Evolutionary conservation across 2,329 filamentous ascomycete genomes (phyloP).

Genomic region (Penicillium rolfsii): DNA sequence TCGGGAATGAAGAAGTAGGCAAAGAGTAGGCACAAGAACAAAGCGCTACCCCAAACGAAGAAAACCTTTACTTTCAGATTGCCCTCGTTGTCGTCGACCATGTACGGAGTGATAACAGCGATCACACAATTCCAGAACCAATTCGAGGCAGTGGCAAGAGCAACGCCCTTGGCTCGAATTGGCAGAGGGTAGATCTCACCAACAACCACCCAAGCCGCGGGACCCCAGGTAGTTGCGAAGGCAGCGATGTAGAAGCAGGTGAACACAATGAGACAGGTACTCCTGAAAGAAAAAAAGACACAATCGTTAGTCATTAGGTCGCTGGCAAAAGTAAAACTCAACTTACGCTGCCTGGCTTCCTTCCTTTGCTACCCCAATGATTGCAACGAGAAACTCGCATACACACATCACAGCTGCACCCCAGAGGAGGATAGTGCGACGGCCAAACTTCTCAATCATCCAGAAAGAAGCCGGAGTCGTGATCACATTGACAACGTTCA

Average conservation of each 20-base stretch:
- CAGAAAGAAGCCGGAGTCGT: constrained; percentile 90
- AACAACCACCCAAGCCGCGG: constrained; percentile 70
- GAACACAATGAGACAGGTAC: constrained; percentile 68
- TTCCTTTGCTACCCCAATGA: constrained; percentile 67
- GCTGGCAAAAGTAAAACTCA: not conserved
- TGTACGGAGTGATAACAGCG: constrained; percentile 72
- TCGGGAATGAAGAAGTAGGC: constrained; percentile 73
- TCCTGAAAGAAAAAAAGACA: constrained; percentile 7
- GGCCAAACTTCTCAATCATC: constrained; percentile 79
- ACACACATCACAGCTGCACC: constrained; percentile 81
- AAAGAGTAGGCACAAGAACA: constrained; percentile 69
- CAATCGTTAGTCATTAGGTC: not conserved
- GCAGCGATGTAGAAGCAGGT: constrained; percentile 91
- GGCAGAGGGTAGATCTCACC: constrained; percentile 88
- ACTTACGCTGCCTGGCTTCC: constrained; percentile 50
- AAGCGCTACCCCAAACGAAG: constrained; percentile 79
- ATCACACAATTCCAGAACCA: constrained; percentile 85
- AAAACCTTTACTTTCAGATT: constrained; percentile 69
- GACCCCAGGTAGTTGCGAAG: constrained; percentile 87
- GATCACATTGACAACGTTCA: constrained; percentile 82
- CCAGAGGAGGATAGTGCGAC: constrained; percentile 75
- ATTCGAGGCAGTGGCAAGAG: constrained; percentile 82
- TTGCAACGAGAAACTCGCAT: constrained; percentile 84
- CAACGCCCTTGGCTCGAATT: constrained; percentile 84
- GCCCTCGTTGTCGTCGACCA: constrained; percentile 57